Percentiles rank a stretch among this genome's conserved stretches.
phyloP scores from a whole-genome alignment of 1,284 basidiomycete genomes.

The Trichosporon inkin region DNA sequence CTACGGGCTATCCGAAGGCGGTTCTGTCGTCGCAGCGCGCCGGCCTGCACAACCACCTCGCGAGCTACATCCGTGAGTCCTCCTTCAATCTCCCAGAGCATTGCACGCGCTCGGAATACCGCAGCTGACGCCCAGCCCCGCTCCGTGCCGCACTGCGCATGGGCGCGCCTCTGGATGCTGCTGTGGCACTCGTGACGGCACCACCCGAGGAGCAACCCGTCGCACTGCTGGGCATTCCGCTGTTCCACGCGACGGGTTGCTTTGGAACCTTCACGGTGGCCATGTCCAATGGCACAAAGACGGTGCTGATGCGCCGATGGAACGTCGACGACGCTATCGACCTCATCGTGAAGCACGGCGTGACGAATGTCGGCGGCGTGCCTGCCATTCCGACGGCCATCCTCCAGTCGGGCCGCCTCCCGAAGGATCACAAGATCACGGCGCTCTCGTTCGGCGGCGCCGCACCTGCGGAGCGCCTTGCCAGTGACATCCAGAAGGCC shows the following conservation, averaged over 20 bases:
- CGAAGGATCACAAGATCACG: slow-evolving; percentile 27
- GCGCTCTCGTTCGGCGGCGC: slow-evolving; percentile 46
- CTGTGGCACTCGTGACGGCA: slow-evolving; percentile 20
- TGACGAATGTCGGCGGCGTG: slow-evolving; percentile 43
- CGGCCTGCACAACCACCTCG: slow-evolving; percentile 16
- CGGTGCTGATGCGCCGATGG: slow-evolving; percentile 41
- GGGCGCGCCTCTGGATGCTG: slow-evolving; percentile 30
- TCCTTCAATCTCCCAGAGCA: slow-evolving; percentile 6
- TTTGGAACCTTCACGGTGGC: slow-evolving; percentile 39
- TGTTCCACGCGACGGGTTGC: slow-evolving; percentile 48
- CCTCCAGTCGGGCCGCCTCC: slow-evolving; percentile 34
- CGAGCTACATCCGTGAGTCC: slow-evolving; percentile 1
- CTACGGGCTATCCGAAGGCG: slow-evolving; percentile 33
- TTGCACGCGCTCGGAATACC: neutral
- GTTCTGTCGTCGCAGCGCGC: slow-evolving; percentile 38
- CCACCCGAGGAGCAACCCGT: slow-evolving; percentile 9
- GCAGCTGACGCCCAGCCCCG: slow-evolving; percentile 25
- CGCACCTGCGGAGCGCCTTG: slow-evolving; percentile 36
- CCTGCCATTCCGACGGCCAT: slow-evolving; percentile 40
- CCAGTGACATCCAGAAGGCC: slow-evolving; percentile 30
- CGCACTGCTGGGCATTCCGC: slow-evolving; percentile 36
- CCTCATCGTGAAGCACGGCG: slow-evolving; percentile 33
- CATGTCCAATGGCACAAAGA: slow-evolving; percentile 35
- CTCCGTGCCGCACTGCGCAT: slow-evolving; percentile 35
- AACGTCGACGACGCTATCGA: slow-evolving; percentile 32